Evolutionary conservation across 768 basidiomycete genomes (phyloP), one percentile per base, ranked within the genome.

Genomic region (Pleurotus platypus): DNA sequence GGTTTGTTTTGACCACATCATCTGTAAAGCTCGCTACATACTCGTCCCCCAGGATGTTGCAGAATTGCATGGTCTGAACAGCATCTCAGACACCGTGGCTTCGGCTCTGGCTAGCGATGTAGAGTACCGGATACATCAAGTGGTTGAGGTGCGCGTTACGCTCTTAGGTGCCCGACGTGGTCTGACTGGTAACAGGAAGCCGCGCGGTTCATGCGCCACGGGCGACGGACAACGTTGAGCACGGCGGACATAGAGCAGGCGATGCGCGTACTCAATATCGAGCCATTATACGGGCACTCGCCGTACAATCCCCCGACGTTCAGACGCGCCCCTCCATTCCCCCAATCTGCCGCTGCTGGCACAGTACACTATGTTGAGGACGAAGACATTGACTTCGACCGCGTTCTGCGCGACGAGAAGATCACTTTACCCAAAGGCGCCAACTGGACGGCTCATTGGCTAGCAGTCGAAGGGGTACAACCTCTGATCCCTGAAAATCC

Each of bases 381-480:
- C 67, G 94, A 98, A 63, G 97, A 98, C 71, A 89, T 99, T 48
- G 97, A 98, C 72, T 94, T 99, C 64, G 92, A 95, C 67, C 91
- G 87, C 54, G 86, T 94, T 8, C 72, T 98, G 42, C 83, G 90
- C 55, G 90, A 92, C 64, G 92, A 93, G 69, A 89, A 94, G 69
- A 86, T 94, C 37, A 77, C 81, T 1, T 72, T 94, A 6, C 92
- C 93, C 0, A 86, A 88, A 63, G 88, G 87, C 42, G 86, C 91
- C 56, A 85, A 79, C 62, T 95, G 92, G 88, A 89, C 87, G 0
- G 95, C 97, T 2, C 97, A 99, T 68, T 99, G 97, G 97, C 80
- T 99, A 30, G 95, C 95, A 0, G 94, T 99, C 39, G 97, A 99
- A 64, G 97, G 97, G 22, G 90, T 99, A 11, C 97, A 98, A 66